Conservation (phyloP, 202 grass and related monocot species). For the Panicum hallii region DNA sequence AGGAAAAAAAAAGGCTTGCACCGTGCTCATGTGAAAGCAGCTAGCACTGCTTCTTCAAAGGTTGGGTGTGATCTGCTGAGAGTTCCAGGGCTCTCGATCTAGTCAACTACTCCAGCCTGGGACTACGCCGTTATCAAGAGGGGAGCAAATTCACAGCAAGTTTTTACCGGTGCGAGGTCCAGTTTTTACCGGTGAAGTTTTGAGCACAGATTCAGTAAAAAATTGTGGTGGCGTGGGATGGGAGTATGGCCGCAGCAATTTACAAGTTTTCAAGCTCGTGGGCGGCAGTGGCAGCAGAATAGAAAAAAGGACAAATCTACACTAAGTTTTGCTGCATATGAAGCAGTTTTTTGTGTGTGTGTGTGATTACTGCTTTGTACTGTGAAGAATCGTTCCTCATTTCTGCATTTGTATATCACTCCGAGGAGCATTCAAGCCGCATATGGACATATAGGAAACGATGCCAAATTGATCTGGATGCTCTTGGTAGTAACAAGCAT, state of each 20-base stretch:
- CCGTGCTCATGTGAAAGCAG: not conserved
- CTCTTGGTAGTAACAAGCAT: not conserved
- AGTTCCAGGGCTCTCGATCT: not conserved
- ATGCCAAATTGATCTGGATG: slow-evolving; percentile 13
- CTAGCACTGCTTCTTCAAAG: not conserved
- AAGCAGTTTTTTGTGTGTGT: not conserved
- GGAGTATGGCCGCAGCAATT: not conserved
- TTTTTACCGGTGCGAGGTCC: not conserved
- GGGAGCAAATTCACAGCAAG: not conserved
- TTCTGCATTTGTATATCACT: not conserved
- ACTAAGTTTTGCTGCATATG: not conserved
- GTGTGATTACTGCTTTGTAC: not conserved
- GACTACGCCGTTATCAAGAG: not conserved
- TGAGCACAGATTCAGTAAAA: not conserved
- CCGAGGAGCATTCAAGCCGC: slow-evolving; percentile 30
- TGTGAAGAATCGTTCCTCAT: not conserved
- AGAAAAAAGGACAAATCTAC: not conserved
- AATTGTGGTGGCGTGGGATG: not conserved
- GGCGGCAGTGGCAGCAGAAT: not conserved
- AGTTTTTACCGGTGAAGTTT: not conserved
- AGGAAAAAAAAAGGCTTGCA: not conserved
- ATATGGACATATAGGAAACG: slow-evolving; percentile 6
- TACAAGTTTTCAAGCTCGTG: not conserved
- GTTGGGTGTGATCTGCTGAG: not conserved
- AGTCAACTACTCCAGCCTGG: not conserved